Evolutionary conservation across 83 land plant genomes (phyloP).

Genomic region (Picea abies): DNA sequence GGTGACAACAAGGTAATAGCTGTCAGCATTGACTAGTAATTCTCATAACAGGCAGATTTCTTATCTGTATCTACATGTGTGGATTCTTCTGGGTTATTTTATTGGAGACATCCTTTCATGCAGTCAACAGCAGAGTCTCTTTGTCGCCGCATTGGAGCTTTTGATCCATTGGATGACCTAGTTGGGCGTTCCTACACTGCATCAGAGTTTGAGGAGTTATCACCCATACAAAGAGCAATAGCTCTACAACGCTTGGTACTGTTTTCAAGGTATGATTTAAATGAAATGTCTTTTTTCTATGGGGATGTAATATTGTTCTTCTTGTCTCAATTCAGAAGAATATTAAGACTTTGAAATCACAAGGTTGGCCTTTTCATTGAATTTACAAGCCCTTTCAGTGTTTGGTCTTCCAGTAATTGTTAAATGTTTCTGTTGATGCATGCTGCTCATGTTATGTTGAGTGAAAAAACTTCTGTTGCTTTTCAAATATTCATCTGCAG

Average conservation of each 20-base stretch:
- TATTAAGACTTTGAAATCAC: not conserved
- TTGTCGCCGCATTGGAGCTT: conserved; percentile 88
- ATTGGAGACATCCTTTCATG: not conserved
- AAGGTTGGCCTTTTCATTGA: not conserved
- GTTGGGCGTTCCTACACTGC: conserved; percentile 88
- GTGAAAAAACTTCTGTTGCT: too few relatives aligned
- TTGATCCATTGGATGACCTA: conserved; percentile 83
- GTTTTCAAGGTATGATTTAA: conserved; percentile 72
- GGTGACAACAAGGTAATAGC: conserved; percentile 91
- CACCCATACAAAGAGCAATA: conserved; percentile 69
- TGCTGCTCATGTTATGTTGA: too few relatives aligned
- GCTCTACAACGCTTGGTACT: conserved; percentile 86
- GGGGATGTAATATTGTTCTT: not conserved
- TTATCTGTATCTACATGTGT: not conserved
- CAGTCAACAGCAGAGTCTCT: conserved; percentile 96
- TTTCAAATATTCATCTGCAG: too few relatives aligned
- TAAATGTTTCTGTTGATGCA: too few relatives aligned
- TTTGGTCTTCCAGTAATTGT: not conserved
- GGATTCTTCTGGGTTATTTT: not conserved
- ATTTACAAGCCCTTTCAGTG: not conserved
- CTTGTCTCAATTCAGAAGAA: not conserved
- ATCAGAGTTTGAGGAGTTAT: conserved; percentile 89
- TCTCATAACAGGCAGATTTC: not conserved
- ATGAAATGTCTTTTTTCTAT: not conserved
- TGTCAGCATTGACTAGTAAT: conserved; percentile 4